Conservation (phyloP, 1,284 basidiomycete genomes). For the Pseudozyma thailandica region DNA sequence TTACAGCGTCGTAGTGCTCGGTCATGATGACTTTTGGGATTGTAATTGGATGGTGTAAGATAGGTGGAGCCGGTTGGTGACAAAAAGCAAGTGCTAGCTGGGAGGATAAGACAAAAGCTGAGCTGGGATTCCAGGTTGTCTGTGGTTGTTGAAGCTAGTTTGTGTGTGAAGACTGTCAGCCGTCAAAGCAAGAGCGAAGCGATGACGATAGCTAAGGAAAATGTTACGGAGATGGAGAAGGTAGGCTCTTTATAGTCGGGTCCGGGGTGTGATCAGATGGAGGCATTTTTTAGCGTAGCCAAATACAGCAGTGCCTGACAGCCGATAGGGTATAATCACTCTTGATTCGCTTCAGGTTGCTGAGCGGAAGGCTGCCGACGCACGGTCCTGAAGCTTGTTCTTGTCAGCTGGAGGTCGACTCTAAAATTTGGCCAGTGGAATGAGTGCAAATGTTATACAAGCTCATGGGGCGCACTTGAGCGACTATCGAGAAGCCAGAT, state of each 20-base stretch:
- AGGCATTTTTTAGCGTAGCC: no score
- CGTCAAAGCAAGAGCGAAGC: no score
- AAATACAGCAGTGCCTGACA: no score
- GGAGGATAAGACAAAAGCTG: no score
- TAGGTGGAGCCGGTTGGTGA: background rate
- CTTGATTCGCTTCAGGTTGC: background rate
- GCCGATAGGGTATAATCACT: background rate
- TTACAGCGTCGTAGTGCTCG: slow-evolving; percentile 42
- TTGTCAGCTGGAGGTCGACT: background rate
- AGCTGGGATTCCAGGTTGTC: no score
- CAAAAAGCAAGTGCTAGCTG: background rate
- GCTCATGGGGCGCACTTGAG: background rate
- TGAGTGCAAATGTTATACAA: background rate
- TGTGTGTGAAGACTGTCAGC: no score
- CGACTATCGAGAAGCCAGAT: background rate
- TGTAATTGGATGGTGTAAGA: background rate
- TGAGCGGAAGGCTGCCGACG: slow-evolving; percentile 18
- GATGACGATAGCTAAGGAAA: no score
- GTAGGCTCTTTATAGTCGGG: no score
- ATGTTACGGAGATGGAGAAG: no score
- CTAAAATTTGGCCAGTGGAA: no score
- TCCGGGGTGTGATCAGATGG: no score
- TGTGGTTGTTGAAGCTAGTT: no score
- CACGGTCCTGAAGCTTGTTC: slow-evolving; percentile 2
- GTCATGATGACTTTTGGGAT: slow-evolving; percentile 20